phyloP scores from a whole-genome alignment of 2,329 filamentous ascomycete species.

The Xylariaceae sp. region DNA sequence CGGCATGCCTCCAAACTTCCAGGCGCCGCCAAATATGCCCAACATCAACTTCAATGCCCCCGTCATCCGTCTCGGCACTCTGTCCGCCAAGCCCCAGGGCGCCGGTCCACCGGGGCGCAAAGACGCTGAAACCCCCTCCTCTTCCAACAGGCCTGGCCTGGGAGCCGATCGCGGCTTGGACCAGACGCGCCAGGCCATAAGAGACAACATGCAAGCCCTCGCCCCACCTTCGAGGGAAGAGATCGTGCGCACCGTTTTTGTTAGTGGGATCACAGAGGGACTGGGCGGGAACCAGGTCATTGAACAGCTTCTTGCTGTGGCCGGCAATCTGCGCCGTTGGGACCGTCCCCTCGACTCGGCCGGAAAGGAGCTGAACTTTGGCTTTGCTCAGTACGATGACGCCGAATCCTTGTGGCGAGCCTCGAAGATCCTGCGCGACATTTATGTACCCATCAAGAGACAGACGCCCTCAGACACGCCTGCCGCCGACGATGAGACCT shows the following conservation, averaged over 20 bases:
- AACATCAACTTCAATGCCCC: constrained; percentile 98
- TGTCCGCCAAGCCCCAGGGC: constrained; percentile 59
- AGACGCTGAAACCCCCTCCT: constrained; percentile 42
- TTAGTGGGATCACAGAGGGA: constrained; percentile 81
- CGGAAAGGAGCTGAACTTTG: constrained; percentile 76
- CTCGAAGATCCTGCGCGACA: constrained; percentile 77
- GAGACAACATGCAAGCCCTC: constrained; percentile 68
- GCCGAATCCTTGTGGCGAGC: constrained; percentile 82
- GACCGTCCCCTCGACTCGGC: constrained; percentile 68
- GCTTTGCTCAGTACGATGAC: constrained; percentile 94
- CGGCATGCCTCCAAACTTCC: constrained; percentile 78
- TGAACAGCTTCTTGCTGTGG: constrained; percentile 73
- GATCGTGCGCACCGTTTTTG: constrained; percentile 84
- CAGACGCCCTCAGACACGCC: constrained; percentile 53
- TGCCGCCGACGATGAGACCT: constrained; percentile 42
- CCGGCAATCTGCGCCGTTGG: constrained; percentile 81
- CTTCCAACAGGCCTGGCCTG: constrained; percentile 44
- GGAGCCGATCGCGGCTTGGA: constrained; percentile 67
- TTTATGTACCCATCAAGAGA: constrained; percentile 78
- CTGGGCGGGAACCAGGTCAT: constrained; percentile 73
- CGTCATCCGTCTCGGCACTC: constrained; percentile 87
- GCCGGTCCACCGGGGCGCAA: constrained; percentile 41
- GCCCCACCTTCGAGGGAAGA: constrained; percentile 86
- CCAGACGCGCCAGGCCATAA: constrained; percentile 62
- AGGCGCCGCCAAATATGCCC: constrained; percentile 85